Evolutionary conservation across 2,329 filamentous ascomycete species (phyloP).

Genomic region (Trichoderma gracile): DNA sequence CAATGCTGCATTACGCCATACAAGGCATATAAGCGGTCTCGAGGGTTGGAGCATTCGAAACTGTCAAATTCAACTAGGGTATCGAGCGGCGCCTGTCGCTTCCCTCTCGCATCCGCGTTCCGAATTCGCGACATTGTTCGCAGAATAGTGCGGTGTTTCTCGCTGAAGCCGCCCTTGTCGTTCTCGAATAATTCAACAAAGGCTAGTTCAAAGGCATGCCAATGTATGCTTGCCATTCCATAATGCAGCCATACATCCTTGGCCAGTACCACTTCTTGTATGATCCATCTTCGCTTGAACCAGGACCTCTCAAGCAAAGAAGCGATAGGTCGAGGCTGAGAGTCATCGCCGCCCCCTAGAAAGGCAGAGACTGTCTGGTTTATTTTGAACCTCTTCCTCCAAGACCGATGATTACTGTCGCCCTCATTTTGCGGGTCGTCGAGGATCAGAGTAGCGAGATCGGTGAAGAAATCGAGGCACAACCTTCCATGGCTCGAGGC

Average conservation of each 20-base stretch:
- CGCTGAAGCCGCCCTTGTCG: background rate
- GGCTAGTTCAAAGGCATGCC: constrained; percentile 1
- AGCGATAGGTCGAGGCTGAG: background rate
- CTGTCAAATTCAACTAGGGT: constrained; percentile 10
- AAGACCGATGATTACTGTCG: background rate
- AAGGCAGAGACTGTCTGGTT: background rate
- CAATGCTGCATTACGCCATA: constrained; percentile 11
- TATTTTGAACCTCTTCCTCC: constrained; percentile 7
- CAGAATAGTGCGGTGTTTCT: background rate
- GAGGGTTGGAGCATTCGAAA: constrained; percentile 1
- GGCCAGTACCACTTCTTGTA: constrained; percentile 7
- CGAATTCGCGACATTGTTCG: constrained; percentile 8
- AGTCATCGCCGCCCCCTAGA: background rate
- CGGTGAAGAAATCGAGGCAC: background rate
- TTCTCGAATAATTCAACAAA: background rate
- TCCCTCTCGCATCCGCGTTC: background rate
- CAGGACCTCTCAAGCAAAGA: background rate
- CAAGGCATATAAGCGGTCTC: constrained; percentile 9
- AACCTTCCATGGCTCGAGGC: background rate
- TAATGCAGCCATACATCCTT: background rate
- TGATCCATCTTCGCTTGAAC: constrained; percentile 6
- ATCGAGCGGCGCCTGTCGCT: constrained; percentile 4
- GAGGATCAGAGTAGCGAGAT: background rate
- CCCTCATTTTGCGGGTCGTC: background rate
- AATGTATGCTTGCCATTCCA: background rate